phyloP scores from a whole-genome alignment of 179 eudicot genomes.

The Silene coronaria region DNA sequence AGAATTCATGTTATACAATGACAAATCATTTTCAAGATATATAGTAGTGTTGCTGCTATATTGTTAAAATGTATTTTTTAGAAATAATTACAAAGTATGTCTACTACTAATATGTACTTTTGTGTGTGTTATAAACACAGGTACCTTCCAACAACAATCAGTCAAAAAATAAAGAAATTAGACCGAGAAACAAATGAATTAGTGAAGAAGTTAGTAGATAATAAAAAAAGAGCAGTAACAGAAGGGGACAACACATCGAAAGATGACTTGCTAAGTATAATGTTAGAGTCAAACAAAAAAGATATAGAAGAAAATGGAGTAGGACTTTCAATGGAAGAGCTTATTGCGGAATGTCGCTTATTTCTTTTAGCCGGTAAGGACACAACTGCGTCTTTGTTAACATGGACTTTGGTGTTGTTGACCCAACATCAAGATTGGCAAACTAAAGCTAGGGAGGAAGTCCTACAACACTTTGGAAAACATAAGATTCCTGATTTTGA shows the following conservation, averaged over 20 bases:
- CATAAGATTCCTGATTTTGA: slow-evolving; percentile 14
- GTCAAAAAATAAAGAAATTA: background rate
- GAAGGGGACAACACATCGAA: background rate
- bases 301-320: slow-evolving; percentile 22
- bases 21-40: too few species aligned
- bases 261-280: slow-evolving; percentile 21
- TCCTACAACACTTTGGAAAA: slow-evolving; percentile 17
- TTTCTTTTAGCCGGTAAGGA: slow-evolving; percentile 23
- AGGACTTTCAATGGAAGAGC: slow-evolving; percentile 11
- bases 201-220: slow-evolving; percentile 1
- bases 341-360: slow-evolving; percentile 15
- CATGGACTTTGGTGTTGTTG: slow-evolving; percentile 21
- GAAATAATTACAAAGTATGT: too few species aligned
- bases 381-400: slow-evolving; percentile 21
- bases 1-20: too few species aligned
- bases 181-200: background rate
- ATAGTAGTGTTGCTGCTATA: too few species aligned
- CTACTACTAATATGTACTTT: too few species aligned
- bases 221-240: background rate
- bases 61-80: too few species aligned
- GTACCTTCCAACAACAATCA: slow-evolving; percentile 11
- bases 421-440: slow-evolving; percentile 29
- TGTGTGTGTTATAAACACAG: background rate
- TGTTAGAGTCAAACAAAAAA: slow-evolving; percentile 23
- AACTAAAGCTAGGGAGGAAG: slow-evolving; percentile 24